Conservation (phyloP, 495 filamentous ascomycete genomes). For the Rostrohypoxylon terebratum region DNA sequence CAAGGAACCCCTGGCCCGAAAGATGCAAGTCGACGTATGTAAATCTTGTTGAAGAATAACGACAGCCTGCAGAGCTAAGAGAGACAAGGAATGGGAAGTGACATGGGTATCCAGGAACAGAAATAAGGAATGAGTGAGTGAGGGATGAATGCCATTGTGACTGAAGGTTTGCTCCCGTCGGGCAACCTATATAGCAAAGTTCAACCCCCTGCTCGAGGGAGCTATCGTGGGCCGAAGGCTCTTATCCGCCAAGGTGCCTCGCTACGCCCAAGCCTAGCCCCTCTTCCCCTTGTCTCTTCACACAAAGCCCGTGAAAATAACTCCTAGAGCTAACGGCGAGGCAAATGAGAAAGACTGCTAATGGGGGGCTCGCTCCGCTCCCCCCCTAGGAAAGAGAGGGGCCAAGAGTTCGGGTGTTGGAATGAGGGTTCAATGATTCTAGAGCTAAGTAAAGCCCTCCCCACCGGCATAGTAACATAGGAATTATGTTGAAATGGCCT, state of each 20-base stretch:
- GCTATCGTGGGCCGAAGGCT: constrained; percentile 38
- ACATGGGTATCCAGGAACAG: constrained; percentile 9
- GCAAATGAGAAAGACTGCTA: constrained; percentile 28
- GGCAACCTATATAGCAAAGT: constrained; percentile 40
- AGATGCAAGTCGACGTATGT: constrained; percentile 17
- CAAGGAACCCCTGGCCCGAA: constrained; percentile 2
- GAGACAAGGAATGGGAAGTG: constrained; percentile 1
- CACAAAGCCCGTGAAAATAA: constrained; percentile 18
- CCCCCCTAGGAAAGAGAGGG: constrained; percentile 30
- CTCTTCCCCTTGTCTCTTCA: constrained; percentile 25
- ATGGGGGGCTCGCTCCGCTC: constrained; percentile 38
- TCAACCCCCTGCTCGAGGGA: constrained; percentile 16
- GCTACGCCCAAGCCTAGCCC: constrained; percentile 31
- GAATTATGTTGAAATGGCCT: constrained; percentile 16
- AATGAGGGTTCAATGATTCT: constrained; percentile 37
- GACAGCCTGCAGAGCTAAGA: constrained; percentile 9
- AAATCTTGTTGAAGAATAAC: constrained; percentile 13
- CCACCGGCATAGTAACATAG: constrained; percentile 39
- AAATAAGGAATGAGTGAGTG: constrained; percentile 6
- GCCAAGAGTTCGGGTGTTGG: constrained; percentile 26
- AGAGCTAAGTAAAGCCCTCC: constrained; percentile 33
- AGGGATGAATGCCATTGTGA: constrained; percentile 11
- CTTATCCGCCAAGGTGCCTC: constrained; percentile 34
- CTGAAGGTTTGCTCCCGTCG: constrained; percentile 11
- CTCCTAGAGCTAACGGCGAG: constrained; percentile 33